Conservation (phyloP, 2,329 filamentous ascomycete genomes). For the Pyrenophora seminiperda region DNA sequence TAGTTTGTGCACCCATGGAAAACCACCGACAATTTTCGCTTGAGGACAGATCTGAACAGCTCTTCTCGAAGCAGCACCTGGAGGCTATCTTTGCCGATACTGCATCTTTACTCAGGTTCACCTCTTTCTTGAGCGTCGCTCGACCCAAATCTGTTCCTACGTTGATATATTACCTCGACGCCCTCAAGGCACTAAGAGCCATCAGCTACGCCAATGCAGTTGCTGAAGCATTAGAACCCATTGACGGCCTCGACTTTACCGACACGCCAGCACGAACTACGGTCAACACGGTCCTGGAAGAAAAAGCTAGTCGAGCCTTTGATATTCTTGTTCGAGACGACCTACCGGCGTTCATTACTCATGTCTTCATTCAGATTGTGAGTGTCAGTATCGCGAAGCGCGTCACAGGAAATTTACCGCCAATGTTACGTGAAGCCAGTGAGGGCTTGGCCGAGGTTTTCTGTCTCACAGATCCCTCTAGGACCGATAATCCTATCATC, state of each 20-base stretch:
- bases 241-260: constrained; percentile 63
- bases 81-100: constrained; percentile 68
- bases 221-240: constrained; percentile 62
- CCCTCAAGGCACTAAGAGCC: constrained; percentile 71
- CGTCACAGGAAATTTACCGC: constrained; percentile 69
- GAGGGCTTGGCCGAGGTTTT: constrained; percentile 79
- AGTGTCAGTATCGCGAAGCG: constrained; percentile 70
- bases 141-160: constrained; percentile 68
- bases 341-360: constrained; percentile 72
- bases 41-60: constrained; percentile 66
- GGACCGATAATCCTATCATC: constrained; percentile 75
- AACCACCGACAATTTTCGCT: constrained; percentile 56
- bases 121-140: constrained; percentile 65
- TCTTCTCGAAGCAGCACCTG: constrained; percentile 71
- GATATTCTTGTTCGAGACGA: constrained; percentile 69
- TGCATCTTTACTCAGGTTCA: constrained; percentile 67
- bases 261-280: constrained; percentile 58
- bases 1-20: constrained; percentile 52
- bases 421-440: constrained; percentile 68
- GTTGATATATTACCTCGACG: constrained; percentile 73
- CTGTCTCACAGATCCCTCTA: constrained; percentile 74
- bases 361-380: constrained; percentile 71
- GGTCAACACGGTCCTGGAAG: constrained; percentile 63
- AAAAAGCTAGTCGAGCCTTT: constrained; percentile 69
- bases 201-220: constrained; percentile 74